Conservation (phyloP, 2,329 filamentous ascomycete species). For the Leptographium radiaticola region DNA sequence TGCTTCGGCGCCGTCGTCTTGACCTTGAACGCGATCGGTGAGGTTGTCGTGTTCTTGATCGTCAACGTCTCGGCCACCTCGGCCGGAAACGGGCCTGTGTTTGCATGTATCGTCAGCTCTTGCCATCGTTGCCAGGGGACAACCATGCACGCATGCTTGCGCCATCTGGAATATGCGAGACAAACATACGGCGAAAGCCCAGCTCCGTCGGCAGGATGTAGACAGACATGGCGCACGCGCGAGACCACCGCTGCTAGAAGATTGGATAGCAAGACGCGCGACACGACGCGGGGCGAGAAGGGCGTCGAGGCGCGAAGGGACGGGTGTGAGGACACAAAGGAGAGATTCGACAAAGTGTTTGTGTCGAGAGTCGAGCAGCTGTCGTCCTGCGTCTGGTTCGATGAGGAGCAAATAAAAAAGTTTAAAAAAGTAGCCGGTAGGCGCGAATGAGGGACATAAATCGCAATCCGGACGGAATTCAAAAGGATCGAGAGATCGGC, state of each 20-base stretch:
- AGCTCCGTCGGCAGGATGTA: constrained; percentile 86
- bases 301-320: too few relatives aligned
- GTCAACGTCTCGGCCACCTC: constrained; percentile 53
- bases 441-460: not conserved
- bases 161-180: not conserved
- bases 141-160: not conserved
- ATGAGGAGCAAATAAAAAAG: not conserved
- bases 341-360: not conserved
- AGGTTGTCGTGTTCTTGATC: constrained; percentile 50
- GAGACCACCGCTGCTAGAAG: not conserved
- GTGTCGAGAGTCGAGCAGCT: not conserved
- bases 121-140: not conserved
- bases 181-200: constrained; percentile 75
- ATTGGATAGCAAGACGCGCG: not conserved
- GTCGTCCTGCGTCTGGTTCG: not conserved
- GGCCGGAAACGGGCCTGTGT: constrained; percentile 49
- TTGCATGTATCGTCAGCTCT: not conserved
- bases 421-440: not conserved
- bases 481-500: not conserved
- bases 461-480: not conserved
- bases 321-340: not conserved
- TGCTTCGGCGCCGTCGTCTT: constrained; percentile 99
- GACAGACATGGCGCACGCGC: constrained; percentile 65
- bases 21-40: constrained; percentile 65
- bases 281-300: not conserved